These are phyloP conservation scores for Ustilago sp. DNA, from an alignment of 1,284 basidiomycete species.

Conservation along the genomic window DNA sequence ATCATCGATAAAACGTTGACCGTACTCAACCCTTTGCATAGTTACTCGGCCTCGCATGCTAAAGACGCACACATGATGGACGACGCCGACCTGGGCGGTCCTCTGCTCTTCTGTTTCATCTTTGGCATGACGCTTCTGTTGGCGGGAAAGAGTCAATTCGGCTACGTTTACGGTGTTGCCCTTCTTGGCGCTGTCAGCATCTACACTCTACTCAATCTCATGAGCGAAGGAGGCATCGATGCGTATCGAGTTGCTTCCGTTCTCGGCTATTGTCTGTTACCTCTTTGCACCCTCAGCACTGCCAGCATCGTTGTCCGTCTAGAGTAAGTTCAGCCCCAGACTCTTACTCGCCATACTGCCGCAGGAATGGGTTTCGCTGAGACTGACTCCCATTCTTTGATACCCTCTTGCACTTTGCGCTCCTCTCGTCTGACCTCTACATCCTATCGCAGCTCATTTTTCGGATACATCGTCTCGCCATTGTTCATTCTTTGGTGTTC, in stretches of 20 bases:
- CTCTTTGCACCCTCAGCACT: constrained; percentile 94
- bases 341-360: not conserved
- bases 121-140: constrained; percentile 71
- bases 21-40: constrained; percentile 90
- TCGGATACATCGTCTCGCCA: constrained; percentile 65
- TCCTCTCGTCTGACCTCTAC: not conserved
- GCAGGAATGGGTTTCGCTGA: not conserved
- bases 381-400: not conserved
- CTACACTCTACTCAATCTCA: constrained; percentile 94
- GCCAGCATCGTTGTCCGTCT: constrained; percentile 87
- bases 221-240: constrained; percentile 95
- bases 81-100: constrained; percentile 96
- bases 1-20: constrained; percentile 93
- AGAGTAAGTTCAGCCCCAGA: constrained; percentile 77
- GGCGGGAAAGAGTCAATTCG: constrained; percentile 98
- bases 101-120: constrained; percentile 92
- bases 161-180: constrained; percentile 98
- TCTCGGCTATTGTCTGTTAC: constrained; percentile 94
- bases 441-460: constrained; percentile 30
- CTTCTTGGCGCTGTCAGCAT: constrained; percentile 93
- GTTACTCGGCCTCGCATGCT: constrained; percentile 72
- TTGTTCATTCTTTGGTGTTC: constrained; percentile 68
- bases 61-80: constrained; percentile 95
- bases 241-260: constrained; percentile 96
- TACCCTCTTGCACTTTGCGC: not conserved